Conservation (phyloP, 768 basidiomycete genomes). For the Rhizopogon vulgaris region DNA sequence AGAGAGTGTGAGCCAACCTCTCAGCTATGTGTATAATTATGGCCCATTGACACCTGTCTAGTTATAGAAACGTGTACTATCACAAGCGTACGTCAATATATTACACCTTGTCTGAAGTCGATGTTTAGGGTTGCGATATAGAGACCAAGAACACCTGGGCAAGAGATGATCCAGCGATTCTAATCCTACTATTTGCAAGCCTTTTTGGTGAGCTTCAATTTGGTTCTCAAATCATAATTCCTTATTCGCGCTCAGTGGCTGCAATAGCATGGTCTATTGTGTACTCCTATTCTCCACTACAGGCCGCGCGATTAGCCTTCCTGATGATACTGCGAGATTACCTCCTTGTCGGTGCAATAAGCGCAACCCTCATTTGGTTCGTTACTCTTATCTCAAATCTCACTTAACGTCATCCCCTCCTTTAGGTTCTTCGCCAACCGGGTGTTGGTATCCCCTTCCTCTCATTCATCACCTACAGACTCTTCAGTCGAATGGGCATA, state of each 20-base stretch:
- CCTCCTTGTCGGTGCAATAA: constrained; percentile 66
- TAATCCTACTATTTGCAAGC: constrained; percentile 78
- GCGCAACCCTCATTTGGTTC: constrained; percentile 75
- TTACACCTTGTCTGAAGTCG: not conserved
- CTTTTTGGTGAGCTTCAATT: constrained; percentile 47
- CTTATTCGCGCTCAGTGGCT: constrained; percentile 44
- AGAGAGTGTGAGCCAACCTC: constrained; percentile 67
- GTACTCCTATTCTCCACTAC: constrained; percentile 56
- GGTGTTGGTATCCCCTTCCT: constrained; percentile 62
- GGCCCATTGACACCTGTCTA: constrained; percentile 24
- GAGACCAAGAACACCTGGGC: constrained; percentile 99
- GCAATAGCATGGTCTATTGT: constrained; percentile 84
- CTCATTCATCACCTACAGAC: constrained; percentile 65
- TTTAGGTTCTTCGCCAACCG: constrained; percentile 66
- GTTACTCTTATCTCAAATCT: constrained; percentile 12
- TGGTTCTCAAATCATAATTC: not conserved
- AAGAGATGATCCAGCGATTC: constrained; percentile 92
- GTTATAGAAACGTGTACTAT: constrained; percentile 95
- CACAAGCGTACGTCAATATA: constrained; percentile 65
- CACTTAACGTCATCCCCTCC: constrained; percentile 10
- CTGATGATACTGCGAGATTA: constrained; percentile 90
- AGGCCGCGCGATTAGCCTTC: constrained; percentile 59
- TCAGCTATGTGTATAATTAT: not conserved
- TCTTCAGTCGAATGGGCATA: constrained; percentile 87
- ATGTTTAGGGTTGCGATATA: constrained; percentile 22